Conservation (phyloP, 371 early-diverging fungal genomes). For the Phascolomyces articulosus region DNA sequence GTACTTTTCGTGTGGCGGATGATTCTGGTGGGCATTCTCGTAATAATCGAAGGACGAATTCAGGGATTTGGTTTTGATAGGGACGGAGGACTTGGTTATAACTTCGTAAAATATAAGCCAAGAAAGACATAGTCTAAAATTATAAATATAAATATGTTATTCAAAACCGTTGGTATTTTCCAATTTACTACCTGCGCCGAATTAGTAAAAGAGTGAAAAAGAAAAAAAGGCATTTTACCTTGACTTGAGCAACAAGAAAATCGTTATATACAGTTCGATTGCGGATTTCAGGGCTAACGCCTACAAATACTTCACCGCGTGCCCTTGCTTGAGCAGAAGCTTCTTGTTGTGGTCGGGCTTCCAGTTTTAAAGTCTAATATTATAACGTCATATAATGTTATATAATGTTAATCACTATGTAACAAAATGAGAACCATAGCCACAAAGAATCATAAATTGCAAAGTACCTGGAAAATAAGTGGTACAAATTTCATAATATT, state of each 20-base stretch:
- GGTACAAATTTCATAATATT: conserved; percentile 89
- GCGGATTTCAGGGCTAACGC: conserved; percentile 79
- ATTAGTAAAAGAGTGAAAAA: background rate
- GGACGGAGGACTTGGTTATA: conserved; percentile 73
- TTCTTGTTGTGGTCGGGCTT: conserved; percentile 78
- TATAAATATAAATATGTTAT: background rate
- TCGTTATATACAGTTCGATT: conserved; percentile 79
- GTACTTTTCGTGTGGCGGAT: conserved; percentile 86
- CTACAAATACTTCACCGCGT: conserved; percentile 75
- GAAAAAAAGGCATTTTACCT: conserved; percentile 47
- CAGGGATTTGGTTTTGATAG: conserved; percentile 84
- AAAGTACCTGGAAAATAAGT: conserved; percentile 76
- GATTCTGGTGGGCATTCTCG: conserved; percentile 95
- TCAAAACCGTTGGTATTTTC: background rate
- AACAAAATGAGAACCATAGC: background rate
- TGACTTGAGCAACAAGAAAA: conserved; percentile 88
- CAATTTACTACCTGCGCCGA: no score
- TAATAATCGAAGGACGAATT: conserved; percentile 85
- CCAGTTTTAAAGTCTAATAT: conserved; percentile 72
- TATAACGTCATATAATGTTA: no score
- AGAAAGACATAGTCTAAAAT: conserved; percentile 88
- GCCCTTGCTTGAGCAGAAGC: conserved; percentile 73
- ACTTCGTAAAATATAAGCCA: conserved; percentile 91
- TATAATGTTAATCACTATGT: no score
- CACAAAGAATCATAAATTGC: background rate